Evolutionary conservation across 257 asterid genomes (phyloP).

Genomic region (Avicennia marina): DNA sequence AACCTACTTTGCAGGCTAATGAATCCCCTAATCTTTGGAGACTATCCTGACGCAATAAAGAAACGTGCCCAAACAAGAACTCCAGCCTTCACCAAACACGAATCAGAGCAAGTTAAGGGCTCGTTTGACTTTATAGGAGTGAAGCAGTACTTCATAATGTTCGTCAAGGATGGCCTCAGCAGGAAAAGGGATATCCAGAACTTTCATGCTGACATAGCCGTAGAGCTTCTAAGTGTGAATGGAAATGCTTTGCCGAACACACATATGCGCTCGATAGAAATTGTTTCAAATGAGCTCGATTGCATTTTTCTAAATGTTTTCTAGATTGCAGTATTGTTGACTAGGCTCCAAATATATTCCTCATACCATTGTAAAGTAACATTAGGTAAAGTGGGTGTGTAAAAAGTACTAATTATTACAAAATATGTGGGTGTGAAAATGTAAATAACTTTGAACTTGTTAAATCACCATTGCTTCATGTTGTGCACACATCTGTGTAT

Average conservation of each 20-base stretch:
- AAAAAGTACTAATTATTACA: too few relatives aligned
- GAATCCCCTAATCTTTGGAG: conserved; percentile 53
- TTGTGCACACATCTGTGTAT: too few relatives aligned
- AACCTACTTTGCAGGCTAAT: conserved; percentile 57
- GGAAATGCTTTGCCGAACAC: conserved; percentile 1
- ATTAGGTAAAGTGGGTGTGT: too few relatives aligned
- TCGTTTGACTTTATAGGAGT: conserved; percentile 56
- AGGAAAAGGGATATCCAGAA: conserved; percentile 20
- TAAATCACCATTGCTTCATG: too few relatives aligned
- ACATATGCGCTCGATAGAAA: too few relatives aligned
- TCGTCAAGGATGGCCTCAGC: conserved; percentile 28
- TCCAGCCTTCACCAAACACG: conserved; percentile 39
- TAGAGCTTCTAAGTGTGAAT: conserved; percentile 20
- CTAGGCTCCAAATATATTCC: too few relatives aligned
- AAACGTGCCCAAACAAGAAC: conserved; percentile 38
- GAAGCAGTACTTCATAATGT: conserved; percentile 34
- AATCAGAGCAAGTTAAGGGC: conserved; percentile 48
- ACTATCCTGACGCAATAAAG: conserved; percentile 54
- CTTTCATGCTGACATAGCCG: conserved; percentile 30
- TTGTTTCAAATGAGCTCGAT: too few relatives aligned
- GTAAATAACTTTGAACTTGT: too few relatives aligned
- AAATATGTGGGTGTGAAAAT: too few relatives aligned
- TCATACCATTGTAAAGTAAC: too few relatives aligned
- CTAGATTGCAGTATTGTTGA: too few relatives aligned
- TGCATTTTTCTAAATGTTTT: too few relatives aligned